Evolutionary conservation across 2,329 filamentous ascomycete species (phyloP).

Genomic region (Alternaria solani): DNA sequence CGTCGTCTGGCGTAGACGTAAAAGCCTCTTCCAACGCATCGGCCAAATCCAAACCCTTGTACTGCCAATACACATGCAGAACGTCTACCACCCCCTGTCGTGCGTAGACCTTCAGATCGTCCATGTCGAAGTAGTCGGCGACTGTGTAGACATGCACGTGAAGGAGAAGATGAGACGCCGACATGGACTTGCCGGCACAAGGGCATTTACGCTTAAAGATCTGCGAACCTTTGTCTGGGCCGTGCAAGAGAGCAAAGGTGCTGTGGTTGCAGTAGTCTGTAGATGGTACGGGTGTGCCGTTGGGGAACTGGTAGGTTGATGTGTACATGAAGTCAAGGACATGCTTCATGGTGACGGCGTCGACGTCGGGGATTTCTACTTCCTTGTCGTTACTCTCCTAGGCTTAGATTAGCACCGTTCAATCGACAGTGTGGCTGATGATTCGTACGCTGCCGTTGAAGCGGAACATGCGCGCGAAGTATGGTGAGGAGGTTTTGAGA

Average conservation of each 20-base stretch:
- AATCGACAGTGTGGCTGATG: no score
- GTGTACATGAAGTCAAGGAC: conserved; percentile 19
- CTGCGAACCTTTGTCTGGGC: not conserved
- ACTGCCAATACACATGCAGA: conserved; percentile 19
- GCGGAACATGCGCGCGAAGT: conserved; percentile 18
- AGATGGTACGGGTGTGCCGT: not conserved
- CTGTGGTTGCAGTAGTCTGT: conserved; percentile 12
- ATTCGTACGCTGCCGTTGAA: conserved; percentile 11
- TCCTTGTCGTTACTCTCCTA: not conserved
- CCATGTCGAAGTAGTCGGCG: conserved; percentile 15
- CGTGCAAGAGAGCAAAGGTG: not conserved
- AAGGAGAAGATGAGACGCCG: conserved; percentile 6
- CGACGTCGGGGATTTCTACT: not conserved
- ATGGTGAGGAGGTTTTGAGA: conserved; percentile 3
- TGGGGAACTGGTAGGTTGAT: conserved; percentile 7
- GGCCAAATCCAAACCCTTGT: conserved; percentile 3
- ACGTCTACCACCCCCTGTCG: conserved; percentile 5
- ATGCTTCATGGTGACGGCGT: conserved; percentile 6
- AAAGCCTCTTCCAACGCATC: conserved; percentile 15
- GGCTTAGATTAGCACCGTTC: not conserved
- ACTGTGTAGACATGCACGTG: conserved; percentile 17
- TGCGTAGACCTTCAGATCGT: conserved; percentile 7
- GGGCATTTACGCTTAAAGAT: conserved; percentile 15
- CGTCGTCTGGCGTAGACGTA: conserved; percentile 9
- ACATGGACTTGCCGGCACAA: conserved; percentile 6